Conservation (phyloP, 1,284 basidiomycete species). For the Marasmius oreades region DNA sequence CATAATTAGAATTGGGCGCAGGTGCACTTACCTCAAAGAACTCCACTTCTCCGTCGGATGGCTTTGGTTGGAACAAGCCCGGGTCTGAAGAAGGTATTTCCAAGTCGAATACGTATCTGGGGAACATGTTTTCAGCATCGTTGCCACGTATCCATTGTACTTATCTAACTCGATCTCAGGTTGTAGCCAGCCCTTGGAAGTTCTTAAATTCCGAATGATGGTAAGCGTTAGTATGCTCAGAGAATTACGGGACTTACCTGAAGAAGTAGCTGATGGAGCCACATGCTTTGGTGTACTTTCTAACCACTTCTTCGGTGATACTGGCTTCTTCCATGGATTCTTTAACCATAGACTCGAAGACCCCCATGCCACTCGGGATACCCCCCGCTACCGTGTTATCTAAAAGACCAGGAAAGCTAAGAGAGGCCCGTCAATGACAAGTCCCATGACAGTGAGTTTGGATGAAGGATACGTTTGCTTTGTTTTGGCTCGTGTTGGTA, state of each 20-base stretch:
- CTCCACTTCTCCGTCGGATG: slow-evolving; percentile 91
- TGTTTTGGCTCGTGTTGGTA: slow-evolving; percentile 79
- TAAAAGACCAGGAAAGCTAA: slow-evolving; percentile 70
- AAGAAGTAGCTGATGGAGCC: slow-evolving; percentile 69
- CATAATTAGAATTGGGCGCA: no score
- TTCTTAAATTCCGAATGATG: slow-evolving; percentile 35
- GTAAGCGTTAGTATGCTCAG: not conserved
- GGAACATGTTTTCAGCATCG: not conserved
- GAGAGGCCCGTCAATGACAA: slow-evolving; percentile 1
- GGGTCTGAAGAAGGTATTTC: slow-evolving; percentile 55
- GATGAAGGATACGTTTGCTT: slow-evolving; percentile 70
- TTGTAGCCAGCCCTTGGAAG: slow-evolving; percentile 73
- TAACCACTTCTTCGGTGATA: slow-evolving; percentile 61
- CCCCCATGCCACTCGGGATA: slow-evolving; percentile 70
- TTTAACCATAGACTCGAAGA: slow-evolving; percentile 81
- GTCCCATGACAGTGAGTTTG: not conserved
- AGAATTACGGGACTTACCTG: slow-evolving; percentile 37
- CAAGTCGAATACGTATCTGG: slow-evolving; percentile 80
- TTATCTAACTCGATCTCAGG: slow-evolving; percentile 76
- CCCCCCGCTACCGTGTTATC: slow-evolving; percentile 84
- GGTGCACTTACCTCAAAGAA: slow-evolving; percentile 74
- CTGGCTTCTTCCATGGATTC: slow-evolving; percentile 94
- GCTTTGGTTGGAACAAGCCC: slow-evolving; percentile 57
- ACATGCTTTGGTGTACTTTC: slow-evolving; percentile 52
- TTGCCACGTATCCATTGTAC: not conserved